These are phyloP conservation scores for Tulasnella sp. DNA, from an alignment of 768 basidiomycete species.

Conservation along the genomic window DNA sequence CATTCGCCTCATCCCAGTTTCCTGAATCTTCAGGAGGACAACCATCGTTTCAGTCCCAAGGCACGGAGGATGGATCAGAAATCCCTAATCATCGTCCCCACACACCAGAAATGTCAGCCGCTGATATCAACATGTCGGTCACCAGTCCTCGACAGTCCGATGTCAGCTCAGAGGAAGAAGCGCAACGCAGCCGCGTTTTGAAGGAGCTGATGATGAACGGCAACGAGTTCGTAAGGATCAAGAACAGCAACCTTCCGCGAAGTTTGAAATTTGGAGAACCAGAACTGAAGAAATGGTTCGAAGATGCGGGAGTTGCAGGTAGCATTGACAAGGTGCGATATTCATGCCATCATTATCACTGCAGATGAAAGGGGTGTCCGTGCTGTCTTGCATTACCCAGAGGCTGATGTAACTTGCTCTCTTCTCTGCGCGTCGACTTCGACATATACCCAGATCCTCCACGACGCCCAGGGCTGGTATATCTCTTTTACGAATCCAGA, in stretches of 20 bases:
- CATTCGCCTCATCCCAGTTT: background rate
- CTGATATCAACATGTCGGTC: background rate
- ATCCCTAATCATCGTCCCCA: background rate
- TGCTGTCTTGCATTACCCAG: background rate
- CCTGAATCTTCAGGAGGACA: background rate
- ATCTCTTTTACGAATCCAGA: constrained; percentile 71
- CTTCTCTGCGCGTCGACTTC: constrained; percentile 25
- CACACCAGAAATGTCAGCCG: background rate
- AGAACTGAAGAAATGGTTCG: constrained; percentile 7
- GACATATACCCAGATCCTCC: constrained; percentile 57
- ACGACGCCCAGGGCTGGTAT: constrained; percentile 74
- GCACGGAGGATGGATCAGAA: constrained; percentile 34
- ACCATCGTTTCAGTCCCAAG: background rate
- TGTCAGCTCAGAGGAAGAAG: background rate
- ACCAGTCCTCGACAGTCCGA: background rate
- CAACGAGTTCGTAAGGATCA: constrained; percentile 66
- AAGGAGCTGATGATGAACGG: constrained; percentile 63
- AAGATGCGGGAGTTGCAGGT: constrained; percentile 40
- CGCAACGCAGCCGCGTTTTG: constrained; percentile 43
- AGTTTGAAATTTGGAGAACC: constrained; percentile 22
- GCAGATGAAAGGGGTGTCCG: too few relatives aligned
- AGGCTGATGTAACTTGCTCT: background rate
- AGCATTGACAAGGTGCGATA: constrained; percentile 63
- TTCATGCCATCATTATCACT: background rate
- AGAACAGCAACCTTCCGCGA: constrained; percentile 52